Evolutionary conservation across 768 basidiomycete species (phyloP), one percentile per base, ranked within the genome.

Genomic region (Dictyophora rubrovolvata): DNA sequence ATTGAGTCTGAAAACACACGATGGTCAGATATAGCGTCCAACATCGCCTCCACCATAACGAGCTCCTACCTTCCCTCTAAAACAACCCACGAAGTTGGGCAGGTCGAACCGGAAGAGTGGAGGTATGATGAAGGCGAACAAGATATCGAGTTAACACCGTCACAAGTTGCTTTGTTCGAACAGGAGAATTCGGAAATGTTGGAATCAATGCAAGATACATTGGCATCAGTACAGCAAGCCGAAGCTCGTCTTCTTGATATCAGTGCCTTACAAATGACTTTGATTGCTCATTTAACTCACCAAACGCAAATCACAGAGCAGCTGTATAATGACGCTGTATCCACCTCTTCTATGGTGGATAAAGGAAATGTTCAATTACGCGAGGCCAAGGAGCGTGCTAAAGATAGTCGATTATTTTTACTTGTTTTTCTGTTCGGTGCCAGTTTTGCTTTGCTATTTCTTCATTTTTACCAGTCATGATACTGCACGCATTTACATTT

Each of bases 281-380:
- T 99, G 64, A 84, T 96, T 53, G 76, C 81, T 14, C 93, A 97
- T 68, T 78, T 99, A 46, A 86, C 87, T 36, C 80, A 77, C 66
- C 96, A 99, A 76, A 88, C 88, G 1, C 94, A 94, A 74, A 71
- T 93, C 64, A 93, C 93, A 10, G 94, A 98, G 66, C 84, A 91
- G 70, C 74, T 99, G 61, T 96, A 92, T 68, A 93, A 96, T 64
- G 95, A 99, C 67, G 94, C 93, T 9, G 86, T 96, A 56, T 82
- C 87, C 1, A 89, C 89, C 28, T 87, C 90, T 11, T 84, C 82
- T 8, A 87, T 84, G 51, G 85, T 97, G 42, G 88, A 89, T 64
- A 89, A 87, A 69, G 93, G 95, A 35, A 97, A 97, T 65, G 76
- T 79, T 48, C 92, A 99, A 71, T 77, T 99, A 58, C 85, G 81